Percentiles rank a stretch among this genome's conserved stretches.
These are phyloP conservation scores for Coniochaeta sp. DNA, from an alignment of 2,329 filamentous ascomycete genomes.

Conservation along the genomic window DNA sequence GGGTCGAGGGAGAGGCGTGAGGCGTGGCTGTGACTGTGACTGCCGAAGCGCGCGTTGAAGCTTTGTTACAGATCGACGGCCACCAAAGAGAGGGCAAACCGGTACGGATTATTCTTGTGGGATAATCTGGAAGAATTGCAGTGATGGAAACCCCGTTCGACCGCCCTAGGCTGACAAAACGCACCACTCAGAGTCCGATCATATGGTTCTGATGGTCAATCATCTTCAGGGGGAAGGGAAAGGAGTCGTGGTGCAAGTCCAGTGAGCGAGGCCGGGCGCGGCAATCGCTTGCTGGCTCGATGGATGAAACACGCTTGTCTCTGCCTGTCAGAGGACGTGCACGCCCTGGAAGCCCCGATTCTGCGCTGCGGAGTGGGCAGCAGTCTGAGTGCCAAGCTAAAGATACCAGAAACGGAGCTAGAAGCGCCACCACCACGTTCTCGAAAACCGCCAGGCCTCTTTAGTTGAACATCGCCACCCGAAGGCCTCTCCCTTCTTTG, in stretches of 20 bases:
- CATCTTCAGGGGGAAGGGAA: background rate
- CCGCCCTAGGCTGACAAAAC: background rate
- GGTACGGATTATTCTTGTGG: background rate
- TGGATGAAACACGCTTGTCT: conserved; percentile 2
- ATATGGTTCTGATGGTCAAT: background rate
- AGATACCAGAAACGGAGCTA: background rate
- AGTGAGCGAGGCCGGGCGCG: background rate
- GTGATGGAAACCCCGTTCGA: too few species aligned
- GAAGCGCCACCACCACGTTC: background rate
- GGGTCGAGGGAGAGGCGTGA: background rate
- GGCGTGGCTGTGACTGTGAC: too few species aligned
- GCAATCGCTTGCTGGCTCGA: conserved; percentile 1
- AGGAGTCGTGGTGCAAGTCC: background rate
- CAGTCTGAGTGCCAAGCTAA: background rate
- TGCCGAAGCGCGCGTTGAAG: background rate
- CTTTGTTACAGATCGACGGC: background rate
- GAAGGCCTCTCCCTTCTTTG: background rate
- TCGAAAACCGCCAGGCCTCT: background rate
- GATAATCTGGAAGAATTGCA: background rate
- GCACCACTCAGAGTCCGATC: background rate
- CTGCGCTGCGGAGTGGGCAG: background rate
- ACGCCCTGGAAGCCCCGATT: background rate
- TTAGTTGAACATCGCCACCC: background rate
- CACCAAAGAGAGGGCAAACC: background rate
- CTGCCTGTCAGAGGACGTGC: background rate